A percentile compares a stretch with the other conserved stretches of the same genome.
Conservation (phyloP, 257 asterid species). For the Leonotis leonurus region DNA sequence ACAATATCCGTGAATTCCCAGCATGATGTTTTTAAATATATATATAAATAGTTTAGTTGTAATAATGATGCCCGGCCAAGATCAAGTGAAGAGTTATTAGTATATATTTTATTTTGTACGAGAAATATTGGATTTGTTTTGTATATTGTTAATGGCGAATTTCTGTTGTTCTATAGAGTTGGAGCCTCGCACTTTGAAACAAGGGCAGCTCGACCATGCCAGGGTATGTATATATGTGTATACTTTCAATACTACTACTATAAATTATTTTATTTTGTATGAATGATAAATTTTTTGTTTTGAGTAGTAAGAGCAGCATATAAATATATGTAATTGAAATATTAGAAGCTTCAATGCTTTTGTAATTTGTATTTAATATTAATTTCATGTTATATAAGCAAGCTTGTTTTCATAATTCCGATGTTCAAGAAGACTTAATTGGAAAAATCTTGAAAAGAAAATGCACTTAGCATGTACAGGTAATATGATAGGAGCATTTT, state of each 20-base stretch:
- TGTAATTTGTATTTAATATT: too few relatives aligned
- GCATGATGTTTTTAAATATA: background rate
- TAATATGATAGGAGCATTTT: background rate
- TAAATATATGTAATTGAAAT: too few relatives aligned
- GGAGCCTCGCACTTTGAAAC: conserved; percentile 69
- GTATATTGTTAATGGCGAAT: conserved; percentile 44
- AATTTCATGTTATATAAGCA: too few relatives aligned
- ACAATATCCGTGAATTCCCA: conserved; percentile 39
- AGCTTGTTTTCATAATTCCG: too few relatives aligned
- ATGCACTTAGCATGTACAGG: background rate
- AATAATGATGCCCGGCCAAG: background rate
- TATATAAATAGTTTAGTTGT: background rate
- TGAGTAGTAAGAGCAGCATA: too few relatives aligned
- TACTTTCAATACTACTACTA: too few relatives aligned
- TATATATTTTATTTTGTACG: background rate
- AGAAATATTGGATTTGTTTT: conserved; percentile 2
- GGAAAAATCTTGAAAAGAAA: too few relatives aligned
- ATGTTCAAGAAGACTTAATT: too few relatives aligned
- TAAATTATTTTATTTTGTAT: too few relatives aligned
- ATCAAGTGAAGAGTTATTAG: background rate
- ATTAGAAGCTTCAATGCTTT: too few relatives aligned
- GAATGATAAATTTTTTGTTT: too few relatives aligned
- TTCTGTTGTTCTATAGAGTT: conserved; percentile 61
- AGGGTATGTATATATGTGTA: conserved; percentile 36
- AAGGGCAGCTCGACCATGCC: conserved; percentile 47